phyloP scores from a whole-genome alignment of 2,329 filamentous ascomycete genomes.

The Apiospora arundinis region DNA sequence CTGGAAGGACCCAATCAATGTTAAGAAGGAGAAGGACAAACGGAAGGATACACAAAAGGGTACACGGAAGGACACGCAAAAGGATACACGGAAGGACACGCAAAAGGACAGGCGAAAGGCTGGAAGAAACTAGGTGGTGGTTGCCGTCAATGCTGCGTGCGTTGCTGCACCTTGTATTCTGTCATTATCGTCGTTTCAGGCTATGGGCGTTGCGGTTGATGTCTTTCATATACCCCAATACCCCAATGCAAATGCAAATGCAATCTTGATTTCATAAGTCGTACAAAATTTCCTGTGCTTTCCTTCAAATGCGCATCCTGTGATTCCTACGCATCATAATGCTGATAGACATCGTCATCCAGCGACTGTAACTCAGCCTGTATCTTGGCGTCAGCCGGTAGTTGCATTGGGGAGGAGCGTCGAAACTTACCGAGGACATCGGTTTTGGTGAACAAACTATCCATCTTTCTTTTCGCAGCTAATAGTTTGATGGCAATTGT shows the following conservation, averaged over 20 bases:
- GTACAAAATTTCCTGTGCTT: not conserved
- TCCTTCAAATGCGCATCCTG: not conserved
- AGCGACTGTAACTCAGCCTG: not conserved
- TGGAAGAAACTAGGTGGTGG: not conserved
- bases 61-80: too few relatives aligned
- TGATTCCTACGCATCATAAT: not conserved
- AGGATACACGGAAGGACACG: too few relatives aligned
- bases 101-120: not conserved
- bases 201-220: not conserved
- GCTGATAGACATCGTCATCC: not conserved
- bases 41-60: too few relatives aligned
- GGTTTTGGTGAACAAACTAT: not conserved
- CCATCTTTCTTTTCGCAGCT: conserved; percentile 5
- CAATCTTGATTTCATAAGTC: not conserved
- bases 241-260: not conserved
- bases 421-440: not conserved
- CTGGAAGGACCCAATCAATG: not conserved
- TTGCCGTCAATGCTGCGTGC: not conserved
- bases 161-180: not conserved
- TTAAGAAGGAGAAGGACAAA: not conserved
- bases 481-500: not conserved
- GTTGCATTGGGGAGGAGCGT: too few relatives aligned
- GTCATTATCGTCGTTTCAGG: not conserved
- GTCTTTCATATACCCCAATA: not conserved
- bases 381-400: not conserved